Conservation (phyloP, 441 rosid species). For the Sinapis alba region DNA sequence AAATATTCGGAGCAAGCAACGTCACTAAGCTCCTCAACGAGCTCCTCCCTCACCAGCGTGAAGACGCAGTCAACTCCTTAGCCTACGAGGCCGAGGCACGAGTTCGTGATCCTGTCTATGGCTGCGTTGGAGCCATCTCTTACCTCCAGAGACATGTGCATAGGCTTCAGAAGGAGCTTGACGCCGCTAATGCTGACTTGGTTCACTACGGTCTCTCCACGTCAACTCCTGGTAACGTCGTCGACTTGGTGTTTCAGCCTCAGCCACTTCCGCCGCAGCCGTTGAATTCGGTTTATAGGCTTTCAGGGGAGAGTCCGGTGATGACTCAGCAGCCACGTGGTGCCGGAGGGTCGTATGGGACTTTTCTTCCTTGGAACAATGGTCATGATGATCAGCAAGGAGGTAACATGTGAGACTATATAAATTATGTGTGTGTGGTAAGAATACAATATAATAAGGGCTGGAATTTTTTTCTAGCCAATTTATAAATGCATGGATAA, state of each 20-base stretch:
- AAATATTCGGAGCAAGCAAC: conserved; percentile 96
- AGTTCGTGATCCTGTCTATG: conserved; percentile 88
- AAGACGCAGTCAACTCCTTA: conserved; percentile 92
- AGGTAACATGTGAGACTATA: conserved; percentile 54
- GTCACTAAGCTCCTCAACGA: conserved; percentile 91
- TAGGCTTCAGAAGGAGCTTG: conserved; percentile 91
- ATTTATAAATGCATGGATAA: conserved; percentile 23
- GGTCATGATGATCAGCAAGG: conserved; percentile 61
- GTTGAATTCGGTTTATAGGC: conserved; percentile 49
- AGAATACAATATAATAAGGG: conserved; percentile 29
- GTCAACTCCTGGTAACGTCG: conserved; percentile 54
- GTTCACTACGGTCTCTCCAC: conserved; percentile 55
- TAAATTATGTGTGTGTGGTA: conserved; percentile 22
- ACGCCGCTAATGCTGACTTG: conserved; percentile 81
- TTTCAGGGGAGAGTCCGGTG: conserved; percentile 34
- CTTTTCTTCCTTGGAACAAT: conserved; percentile 70
- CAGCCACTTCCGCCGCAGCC: conserved; percentile 47
- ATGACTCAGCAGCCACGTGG: conserved; percentile 44
- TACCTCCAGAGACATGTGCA: conserved; percentile 91
- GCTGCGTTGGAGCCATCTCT: conserved; percentile 95
- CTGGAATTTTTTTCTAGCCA: conserved; percentile 6
- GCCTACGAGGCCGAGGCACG: conserved; percentile 99
- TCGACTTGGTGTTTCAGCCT: conserved; percentile 43
- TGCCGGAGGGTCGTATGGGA: conserved; percentile 50
- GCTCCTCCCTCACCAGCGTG: conserved; percentile 90